Percentiles rank a stretch among this genome's conserved stretches.
Conservation (phyloP, 2,329 filamentous ascomycete species). For the Diplocarpon mali region DNA sequence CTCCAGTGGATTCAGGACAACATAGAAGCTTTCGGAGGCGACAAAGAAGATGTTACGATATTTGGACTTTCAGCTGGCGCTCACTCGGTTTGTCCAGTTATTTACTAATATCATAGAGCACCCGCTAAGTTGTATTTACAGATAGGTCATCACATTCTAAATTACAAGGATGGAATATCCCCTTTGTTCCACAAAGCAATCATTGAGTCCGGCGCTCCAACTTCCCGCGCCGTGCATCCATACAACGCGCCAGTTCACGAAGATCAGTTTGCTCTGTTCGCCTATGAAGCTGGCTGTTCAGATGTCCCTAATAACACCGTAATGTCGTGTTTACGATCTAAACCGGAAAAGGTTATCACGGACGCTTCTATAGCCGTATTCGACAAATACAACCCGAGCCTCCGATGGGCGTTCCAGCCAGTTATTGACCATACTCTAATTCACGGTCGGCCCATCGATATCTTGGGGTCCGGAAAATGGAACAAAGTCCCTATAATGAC, state of each 20-base stretch:
- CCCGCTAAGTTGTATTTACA: conserved; percentile 21
- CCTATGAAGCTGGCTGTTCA: conserved; percentile 29
- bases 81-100: conserved; percentile 37
- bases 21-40: conserved; percentile 46
- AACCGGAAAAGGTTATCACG: conserved; percentile 30
- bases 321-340: conserved; percentile 38
- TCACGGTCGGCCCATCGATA: conserved; percentile 41
- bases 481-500: conserved; percentile 52
- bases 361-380: conserved; percentile 34
- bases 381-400: conserved; percentile 30
- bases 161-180: conserved; percentile 28
- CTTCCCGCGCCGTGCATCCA: conserved; percentile 40
- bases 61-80: conserved; percentile 51
- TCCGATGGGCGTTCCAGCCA: conserved; percentile 56
- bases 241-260: conserved; percentile 45
- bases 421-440: conserved; percentile 52
- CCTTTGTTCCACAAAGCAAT: conserved; percentile 40
- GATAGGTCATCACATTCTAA: conserved; percentile 58
- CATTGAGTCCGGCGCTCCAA: conserved; percentile 42
- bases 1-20: conserved; percentile 49
- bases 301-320: conserved; percentile 35
- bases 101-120: not conserved
- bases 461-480: conserved; percentile 41
- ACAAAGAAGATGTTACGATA: conserved; percentile 43
- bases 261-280: conserved; percentile 42